phyloP scores from a whole-genome alignment of 257 asterid species.

The Plantago elongata region DNA sequence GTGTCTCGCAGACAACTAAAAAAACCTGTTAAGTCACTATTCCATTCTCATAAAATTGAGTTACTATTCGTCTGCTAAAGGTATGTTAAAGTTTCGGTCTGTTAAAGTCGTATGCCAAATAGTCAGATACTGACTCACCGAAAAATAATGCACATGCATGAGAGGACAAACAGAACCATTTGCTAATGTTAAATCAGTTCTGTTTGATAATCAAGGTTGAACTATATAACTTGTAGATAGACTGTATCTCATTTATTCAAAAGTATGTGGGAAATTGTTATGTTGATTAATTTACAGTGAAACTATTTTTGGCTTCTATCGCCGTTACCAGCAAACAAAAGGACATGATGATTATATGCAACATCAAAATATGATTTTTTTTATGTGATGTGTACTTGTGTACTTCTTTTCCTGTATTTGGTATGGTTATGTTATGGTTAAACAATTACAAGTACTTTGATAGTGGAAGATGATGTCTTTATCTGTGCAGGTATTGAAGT shows the following conservation, averaged over 20 bases:
- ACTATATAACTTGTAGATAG: background rate
- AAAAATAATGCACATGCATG: too few relatives aligned
- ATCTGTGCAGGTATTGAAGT: constrained; percentile 71
- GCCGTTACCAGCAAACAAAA: background rate
- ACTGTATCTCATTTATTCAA: background rate
- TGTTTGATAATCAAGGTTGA: too few relatives aligned
- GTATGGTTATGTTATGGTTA: background rate
- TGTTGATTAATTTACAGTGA: background rate
- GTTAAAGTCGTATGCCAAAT: too few relatives aligned
- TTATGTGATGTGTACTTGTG: background rate
- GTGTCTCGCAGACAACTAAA: too few relatives aligned
- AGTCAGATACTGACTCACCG: too few relatives aligned
- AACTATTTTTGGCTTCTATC: background rate
- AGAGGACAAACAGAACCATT: too few relatives aligned
- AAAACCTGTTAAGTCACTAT: too few relatives aligned
- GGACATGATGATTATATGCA: background rate
- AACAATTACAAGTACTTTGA: constrained; percentile 10
- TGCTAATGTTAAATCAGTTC: too few relatives aligned
- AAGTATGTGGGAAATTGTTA: background rate
- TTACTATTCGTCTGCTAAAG: too few relatives aligned
- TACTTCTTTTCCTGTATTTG: background rate
- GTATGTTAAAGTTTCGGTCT: too few relatives aligned
- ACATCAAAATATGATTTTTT: background rate
- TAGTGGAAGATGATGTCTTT: constrained; percentile 17
- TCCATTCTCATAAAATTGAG: too few relatives aligned